Evolutionary conservation across 306 rosid species (phyloP), one percentile per base, ranked within the genome.

Genomic region (Citrullus amarus): DNA sequence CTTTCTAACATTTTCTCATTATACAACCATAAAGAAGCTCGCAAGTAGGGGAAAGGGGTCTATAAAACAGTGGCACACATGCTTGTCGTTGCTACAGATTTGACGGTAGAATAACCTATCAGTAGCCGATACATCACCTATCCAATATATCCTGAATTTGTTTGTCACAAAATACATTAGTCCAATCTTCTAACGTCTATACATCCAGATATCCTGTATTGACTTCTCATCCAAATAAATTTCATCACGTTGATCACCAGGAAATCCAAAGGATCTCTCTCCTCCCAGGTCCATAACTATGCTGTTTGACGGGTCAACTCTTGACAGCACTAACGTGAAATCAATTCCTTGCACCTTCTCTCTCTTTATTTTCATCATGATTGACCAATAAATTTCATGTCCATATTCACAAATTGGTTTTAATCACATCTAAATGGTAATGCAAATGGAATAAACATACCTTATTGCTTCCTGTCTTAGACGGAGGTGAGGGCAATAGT

Each of bases 361-460:
- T 73, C 77, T 17, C 60, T 73, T 8, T 8, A 73, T 14, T 71
- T 13, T 71, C 50, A 38, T 65, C 39, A 22, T 4, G 25, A 50
- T 50, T 50, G 39, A 48, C 60, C 51, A 25, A 15, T 10, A 16
- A 50, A 50, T 4, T 71, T 72, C 44, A 72, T 50, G 0, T 15
- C 57, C 60, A n/a, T 0, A 72, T 59, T 14, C 41, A 50, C 44
- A 50, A 72, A 16, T 2, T 51, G 8, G 60, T 50, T 72, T 50
- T 30, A 72, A 72, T 72, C 77, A 72, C 44, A 30, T 72, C 28
- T 8, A 51, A 72, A 53, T 30, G 77, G 44, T 30, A 73, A 73
- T 73, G 78, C 85, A 72, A 72, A 84, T 32, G 81, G 79, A 73
- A 73, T 73, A 50, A 20, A 78, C 87, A 14, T 61, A 85, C 53